Evolutionary conservation across 2,329 filamentous ascomycete genomes (phyloP).

Genomic region (Sporothrix protearum): DNA sequence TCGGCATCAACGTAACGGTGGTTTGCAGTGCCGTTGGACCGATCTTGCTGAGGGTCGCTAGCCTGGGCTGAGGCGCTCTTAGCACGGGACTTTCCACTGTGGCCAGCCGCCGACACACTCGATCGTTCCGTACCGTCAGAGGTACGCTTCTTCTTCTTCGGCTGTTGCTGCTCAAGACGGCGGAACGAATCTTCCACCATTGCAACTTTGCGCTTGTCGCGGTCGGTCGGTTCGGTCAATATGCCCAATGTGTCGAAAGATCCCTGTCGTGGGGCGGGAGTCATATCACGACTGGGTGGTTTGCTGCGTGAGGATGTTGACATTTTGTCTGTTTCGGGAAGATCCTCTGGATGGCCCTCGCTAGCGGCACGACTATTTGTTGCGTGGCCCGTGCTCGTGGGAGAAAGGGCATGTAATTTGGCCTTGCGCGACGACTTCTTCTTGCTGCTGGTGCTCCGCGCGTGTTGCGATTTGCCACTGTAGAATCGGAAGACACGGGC

Average conservation of each 20-base stretch:
- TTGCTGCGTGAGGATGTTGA: constrained; percentile 59
- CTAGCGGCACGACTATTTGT: constrained; percentile 62
- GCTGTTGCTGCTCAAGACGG: constrained; percentile 57
- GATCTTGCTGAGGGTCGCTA: constrained; percentile 30
- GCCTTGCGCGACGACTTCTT: constrained; percentile 52
- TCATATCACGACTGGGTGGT: constrained; percentile 62
- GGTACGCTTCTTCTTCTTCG: constrained; percentile 59
- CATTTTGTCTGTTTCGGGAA: constrained; percentile 50
- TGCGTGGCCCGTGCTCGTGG: constrained; percentile 59
- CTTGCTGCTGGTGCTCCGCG: constrained; percentile 33
- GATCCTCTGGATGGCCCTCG: constrained; percentile 57
- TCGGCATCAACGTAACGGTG: constrained; percentile 51
- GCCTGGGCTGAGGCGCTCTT: constrained; percentile 27
- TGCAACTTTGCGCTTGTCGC: constrained; percentile 64
- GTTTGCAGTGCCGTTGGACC: constrained; percentile 36
- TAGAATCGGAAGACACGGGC: constrained; percentile 60
- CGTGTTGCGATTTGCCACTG: constrained; percentile 43
- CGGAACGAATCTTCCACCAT: constrained; percentile 63
- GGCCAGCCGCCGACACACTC: constrained; percentile 23
- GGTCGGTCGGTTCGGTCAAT: constrained; percentile 61
- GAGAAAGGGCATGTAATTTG: constrained; percentile 55
- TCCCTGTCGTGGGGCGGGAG: constrained; percentile 55
- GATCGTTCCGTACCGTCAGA: constrained; percentile 48
- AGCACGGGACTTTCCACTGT: constrained; percentile 31
- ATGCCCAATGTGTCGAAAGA: constrained; percentile 59